phyloP scores from a whole-genome alignment of 305 asterid genomes.

The Fraxinus velutina region DNA sequence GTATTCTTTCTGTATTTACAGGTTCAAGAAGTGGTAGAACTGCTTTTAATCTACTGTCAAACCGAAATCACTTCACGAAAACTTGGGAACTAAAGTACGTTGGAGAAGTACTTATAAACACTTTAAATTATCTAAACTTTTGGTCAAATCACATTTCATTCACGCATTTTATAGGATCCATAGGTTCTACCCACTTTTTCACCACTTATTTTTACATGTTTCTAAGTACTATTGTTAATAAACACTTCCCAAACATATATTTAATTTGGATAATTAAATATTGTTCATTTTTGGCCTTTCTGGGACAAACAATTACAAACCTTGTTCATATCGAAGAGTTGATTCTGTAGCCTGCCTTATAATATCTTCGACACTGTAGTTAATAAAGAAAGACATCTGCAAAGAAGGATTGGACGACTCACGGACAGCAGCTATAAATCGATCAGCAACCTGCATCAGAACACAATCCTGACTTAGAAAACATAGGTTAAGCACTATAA shows the following conservation, averaged over 20 bases:
- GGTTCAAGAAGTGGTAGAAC: neutral
- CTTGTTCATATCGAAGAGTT: slow-evolving; percentile 59
- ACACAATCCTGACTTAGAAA: neutral
- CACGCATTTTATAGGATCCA: neutral
- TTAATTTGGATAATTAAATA: neutral
- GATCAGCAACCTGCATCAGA: slow-evolving; percentile 55
- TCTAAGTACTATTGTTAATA: neutral
- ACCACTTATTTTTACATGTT: neutral
- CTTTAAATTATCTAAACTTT: neutral
- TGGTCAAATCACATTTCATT: neutral
- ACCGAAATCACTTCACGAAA: neutral
- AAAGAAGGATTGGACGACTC: slow-evolving; percentile 46
- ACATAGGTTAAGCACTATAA: neutral
- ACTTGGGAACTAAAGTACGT: neutral
- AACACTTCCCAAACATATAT: neutral
- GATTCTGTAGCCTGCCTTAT: slow-evolving; percentile 73
- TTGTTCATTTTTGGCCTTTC: neutral
- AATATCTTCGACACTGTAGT: slow-evolving; percentile 47
- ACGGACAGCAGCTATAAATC: slow-evolving; percentile 44
- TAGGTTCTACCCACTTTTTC: neutral
- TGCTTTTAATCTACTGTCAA: neutral
- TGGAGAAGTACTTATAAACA: neutral
- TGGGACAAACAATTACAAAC: slow-evolving; percentile 24
- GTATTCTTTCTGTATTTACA: neutral
- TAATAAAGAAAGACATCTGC: slow-evolving; percentile 75